These are phyloP conservation scores for Pseudocercospora fijiensis DNA, from an alignment of 2,329 filamentous ascomycete genomes.

Conservation along the genomic window DNA sequence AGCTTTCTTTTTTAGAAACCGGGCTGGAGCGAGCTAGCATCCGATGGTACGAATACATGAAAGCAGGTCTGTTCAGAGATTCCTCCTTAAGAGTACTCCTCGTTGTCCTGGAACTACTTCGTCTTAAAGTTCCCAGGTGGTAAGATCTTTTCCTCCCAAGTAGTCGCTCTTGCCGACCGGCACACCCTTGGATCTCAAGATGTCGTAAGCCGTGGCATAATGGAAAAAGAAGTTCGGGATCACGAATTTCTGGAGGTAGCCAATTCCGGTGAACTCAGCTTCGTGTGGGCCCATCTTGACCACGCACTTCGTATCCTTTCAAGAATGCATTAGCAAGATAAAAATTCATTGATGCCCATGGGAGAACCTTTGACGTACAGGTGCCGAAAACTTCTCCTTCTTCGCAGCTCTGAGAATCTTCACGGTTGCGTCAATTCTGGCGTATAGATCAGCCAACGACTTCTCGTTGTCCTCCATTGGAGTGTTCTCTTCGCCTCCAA, in stretches of 20 bases:
- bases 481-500: conserved; percentile 40
- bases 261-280: conserved; percentile 43
- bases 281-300: conserved; percentile 39
- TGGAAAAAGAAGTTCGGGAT: conserved; percentile 67
- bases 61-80: conserved; percentile 51
- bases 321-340: neutral
- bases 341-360: neutral
- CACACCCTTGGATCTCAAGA: conserved; percentile 62
- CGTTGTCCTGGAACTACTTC: too few relatives aligned
- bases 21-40: neutral
- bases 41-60: too few relatives aligned
- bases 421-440: conserved; percentile 50
- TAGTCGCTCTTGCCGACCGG: conserved; percentile 62
- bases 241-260: conserved; percentile 52
- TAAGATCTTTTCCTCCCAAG: conserved; percentile 38
- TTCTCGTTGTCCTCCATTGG: conserved; percentile 37
- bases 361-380: conserved; percentile 9
- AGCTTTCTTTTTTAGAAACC: too few relatives aligned
- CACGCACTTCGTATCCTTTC: conserved; percentile 16
- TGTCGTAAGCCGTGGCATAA: conserved; percentile 57
- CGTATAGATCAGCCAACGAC: conserved; percentile 52
- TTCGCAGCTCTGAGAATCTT: conserved; percentile 49
- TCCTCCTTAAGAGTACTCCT: conserved; percentile 25
- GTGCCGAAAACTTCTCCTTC: conserved; percentile 44
- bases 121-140: conserved; percentile 4